Conservation (phyloP, 345 rosid genomes). For the Eucalyptus decipiens region DNA sequence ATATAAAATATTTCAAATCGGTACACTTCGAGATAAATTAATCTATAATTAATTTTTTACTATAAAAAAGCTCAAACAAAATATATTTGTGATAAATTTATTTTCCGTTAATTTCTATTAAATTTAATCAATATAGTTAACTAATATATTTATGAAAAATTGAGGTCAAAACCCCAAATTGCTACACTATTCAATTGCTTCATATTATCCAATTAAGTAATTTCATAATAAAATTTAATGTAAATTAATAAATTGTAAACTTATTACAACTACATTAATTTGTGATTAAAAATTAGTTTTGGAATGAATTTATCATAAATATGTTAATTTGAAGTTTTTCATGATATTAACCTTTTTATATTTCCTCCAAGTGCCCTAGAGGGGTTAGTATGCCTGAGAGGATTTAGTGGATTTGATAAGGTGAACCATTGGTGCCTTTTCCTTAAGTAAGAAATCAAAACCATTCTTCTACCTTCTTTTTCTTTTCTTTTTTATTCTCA, state of each 20-base stretch:
- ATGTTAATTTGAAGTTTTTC: fast-evolving
- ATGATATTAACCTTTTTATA: background rate
- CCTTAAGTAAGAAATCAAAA: background rate
- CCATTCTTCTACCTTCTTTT: background rate
- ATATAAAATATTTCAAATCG: fast-evolving
- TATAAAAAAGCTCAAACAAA: too few relatives aligned
- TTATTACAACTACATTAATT: too few relatives aligned
- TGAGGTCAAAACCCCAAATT: too few relatives aligned
- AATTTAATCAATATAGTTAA: fast-evolving
- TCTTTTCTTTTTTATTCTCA: fast-evolving
- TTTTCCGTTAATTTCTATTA: fast-evolving
- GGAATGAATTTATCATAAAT: fast-evolving
- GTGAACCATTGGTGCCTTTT: fast-evolving
- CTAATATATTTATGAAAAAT: too few relatives aligned
- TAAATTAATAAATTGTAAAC: fast-evolving
- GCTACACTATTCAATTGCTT: fast-evolving
- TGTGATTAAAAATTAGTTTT: too few relatives aligned
- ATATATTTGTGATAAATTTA: fast-evolving
- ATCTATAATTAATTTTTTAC: fast-evolving
- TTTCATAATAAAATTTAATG: too few relatives aligned
- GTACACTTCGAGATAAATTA: fast-evolving
- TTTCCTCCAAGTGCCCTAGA: background rate
- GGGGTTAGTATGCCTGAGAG: fast-evolving
- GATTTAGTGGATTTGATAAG: background rate
- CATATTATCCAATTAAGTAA: too few relatives aligned